Base-by-base conservation (phyloP, 2,329 filamentous ascomycete species). In the Anisogramma anomala region DNA sequence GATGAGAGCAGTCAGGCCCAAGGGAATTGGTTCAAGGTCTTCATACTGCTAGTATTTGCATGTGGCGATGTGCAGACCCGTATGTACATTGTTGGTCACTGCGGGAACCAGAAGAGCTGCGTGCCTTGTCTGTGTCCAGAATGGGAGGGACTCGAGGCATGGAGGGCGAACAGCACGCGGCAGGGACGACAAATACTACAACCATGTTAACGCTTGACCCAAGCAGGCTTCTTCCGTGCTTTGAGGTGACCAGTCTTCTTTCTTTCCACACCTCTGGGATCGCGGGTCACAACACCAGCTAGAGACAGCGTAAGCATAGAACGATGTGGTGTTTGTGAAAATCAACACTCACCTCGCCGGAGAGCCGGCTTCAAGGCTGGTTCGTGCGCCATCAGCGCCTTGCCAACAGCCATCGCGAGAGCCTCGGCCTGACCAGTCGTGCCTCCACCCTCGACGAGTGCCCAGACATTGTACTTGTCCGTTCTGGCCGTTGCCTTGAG, bases 391-490 rank as follows among this genome's bases (percentile, higher is more conserved):
- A 94, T 60, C 59, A 98, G 66, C 17, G 84, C 89, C 62, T 89
- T 91, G 42, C 84, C 83, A 57, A 96, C 74, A 15, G 85, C 91
- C 63, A 98, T 64, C 31, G 89, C 93, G 55, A 96, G 74, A 25
- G 91, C 88, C 64, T 98, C 91, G 6, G 91, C 89, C 64, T 98
- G 93, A 2, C 91, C 91, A 36, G 91, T 98, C 35, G 84, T 82
- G 53, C 91, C 91, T 50, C 91, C 91, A 42, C 91, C 91, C 45
- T 74, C 71, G 3, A 87, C 84, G 36, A 84, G 64, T 39, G 81
- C 88, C 80, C 86, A 98, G 3, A 95, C 77, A 56, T 98, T 98
- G 69, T 98, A 98, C 63, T 95, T 96, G 69, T 94, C 87, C 49
- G 94, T 64, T 49, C 91, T 72, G 32, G 82, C 71, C 18, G 87